Base-by-base conservation (phyloP, 1,139 yeast species). In the Scheffersomyces parashehatae region DNA sequence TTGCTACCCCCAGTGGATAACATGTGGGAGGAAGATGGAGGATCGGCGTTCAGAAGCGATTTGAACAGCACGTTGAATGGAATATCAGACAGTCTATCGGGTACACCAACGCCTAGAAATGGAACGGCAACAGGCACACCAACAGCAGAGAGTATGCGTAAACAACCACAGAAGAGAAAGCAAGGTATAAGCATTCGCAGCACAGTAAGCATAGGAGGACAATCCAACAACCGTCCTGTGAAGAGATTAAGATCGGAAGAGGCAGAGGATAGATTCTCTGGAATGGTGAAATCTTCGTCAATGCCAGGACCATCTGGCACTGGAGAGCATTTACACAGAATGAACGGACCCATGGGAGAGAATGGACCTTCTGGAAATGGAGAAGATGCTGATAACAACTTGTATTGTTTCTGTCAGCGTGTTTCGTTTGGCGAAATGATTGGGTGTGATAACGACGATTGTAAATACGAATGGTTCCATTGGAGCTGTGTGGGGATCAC, bases 361-460 rank as follows among this genome's bases (percentile, higher is more conserved):
- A 39, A 49, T 28, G 48, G 47, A 10, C 45, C 57, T 4, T 42
- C 43, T 8, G 45, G 37, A n/a, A 60, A 56, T 29, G 74, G 74
- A 15, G 91, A 83, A 41, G 90, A 83, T 51, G 88, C 86, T 26
- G 79, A 72, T 63, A 79, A 73, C 47, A 81, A 77, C 45, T 65
- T 82, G 41, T 89, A 88, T 62, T 89, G 96, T 64, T 80, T 85
- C 65, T 89, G 97, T 61, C 88, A 86, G 54, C 81, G 88, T 50
- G 90, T 86, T 0, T 86, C 95, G 1, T 87, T 84, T 67, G 96
- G 96, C 10, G 88, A 88, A 52, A 89, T 89, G 96, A 83, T 89
- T 64, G 96, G 95, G 0, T 89, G 97, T 63, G 97, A 89, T 60
- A 86, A 86, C 56, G 82, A 81, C 14, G 83, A 83, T 51, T 89